These are phyloP conservation scores for Calonectria crousiana DNA, from an alignment of 2,329 filamentous ascomycete genomes.

Conservation along the genomic window DNA sequence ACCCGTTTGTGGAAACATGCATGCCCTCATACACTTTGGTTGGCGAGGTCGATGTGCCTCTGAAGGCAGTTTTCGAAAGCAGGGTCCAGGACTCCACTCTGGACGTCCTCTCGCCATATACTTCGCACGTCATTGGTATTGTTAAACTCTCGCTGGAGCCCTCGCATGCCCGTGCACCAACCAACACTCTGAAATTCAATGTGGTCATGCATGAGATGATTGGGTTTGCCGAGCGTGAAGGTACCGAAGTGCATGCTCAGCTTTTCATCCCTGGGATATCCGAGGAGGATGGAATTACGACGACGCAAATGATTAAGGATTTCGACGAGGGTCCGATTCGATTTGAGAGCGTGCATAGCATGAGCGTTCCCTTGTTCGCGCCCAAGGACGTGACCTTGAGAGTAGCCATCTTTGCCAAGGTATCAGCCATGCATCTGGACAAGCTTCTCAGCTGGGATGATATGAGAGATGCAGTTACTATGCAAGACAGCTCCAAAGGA, in stretches of 20 bases:
- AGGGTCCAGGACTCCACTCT: conserved; percentile 94
- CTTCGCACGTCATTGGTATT: conserved; percentile 89
- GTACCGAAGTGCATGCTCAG: conserved; percentile 94
- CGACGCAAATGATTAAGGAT: conserved; percentile 91
- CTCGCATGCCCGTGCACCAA: conserved; percentile 90
- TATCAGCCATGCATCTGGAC: conserved; percentile 94
- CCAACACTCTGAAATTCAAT: conserved; percentile 96
- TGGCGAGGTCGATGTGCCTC: conserved; percentile 91
- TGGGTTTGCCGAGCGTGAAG: conserved; percentile 95
- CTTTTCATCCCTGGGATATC: conserved; percentile 94
- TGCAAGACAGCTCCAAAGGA: conserved; percentile 66
- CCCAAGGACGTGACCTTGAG: conserved; percentile 81
- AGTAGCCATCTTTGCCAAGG: conserved; percentile 91
- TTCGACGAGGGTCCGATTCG: conserved; percentile 94
- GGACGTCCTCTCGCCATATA: conserved; percentile 93
- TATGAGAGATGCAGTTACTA: conserved; percentile 83
- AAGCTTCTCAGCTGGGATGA: conserved; percentile 99
- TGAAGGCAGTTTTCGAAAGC: conserved; percentile 93
- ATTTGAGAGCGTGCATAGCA: conserved; percentile 98
- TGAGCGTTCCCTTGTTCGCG: conserved; percentile 85
- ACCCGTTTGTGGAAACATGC: conserved; percentile 91
- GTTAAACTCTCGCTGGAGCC: conserved; percentile 92
- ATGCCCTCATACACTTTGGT: conserved; percentile 94
- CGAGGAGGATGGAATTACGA: conserved; percentile 91
- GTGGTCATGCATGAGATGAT: conserved; percentile 97